Percentiles rank a stretch among this genome's conserved stretches.
Conservation (phyloP, 73 alveolate species). For the Symbiodinium natans region DNA sequence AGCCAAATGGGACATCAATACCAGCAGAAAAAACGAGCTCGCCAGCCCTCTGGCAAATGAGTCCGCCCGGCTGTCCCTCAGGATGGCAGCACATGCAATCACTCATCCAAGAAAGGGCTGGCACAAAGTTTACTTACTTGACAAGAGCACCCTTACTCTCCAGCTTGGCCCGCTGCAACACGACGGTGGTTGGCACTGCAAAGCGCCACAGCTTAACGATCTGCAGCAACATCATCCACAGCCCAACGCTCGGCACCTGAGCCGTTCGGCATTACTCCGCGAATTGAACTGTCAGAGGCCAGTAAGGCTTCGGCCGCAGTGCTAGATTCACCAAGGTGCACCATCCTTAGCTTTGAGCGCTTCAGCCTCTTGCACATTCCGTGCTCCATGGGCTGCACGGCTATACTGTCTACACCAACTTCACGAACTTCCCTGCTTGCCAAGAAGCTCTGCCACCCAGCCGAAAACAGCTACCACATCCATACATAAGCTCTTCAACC, state of each 20-base stretch:
- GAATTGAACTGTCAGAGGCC: background rate
- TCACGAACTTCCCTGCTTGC: too few relatives aligned
- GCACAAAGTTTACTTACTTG: background rate
- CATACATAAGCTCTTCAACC: slow-evolving; percentile 35
- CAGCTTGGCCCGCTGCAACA: slow-evolving; percentile 39
- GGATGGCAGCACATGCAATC: background rate
- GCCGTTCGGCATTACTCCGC: background rate
- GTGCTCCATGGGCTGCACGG: too few relatives aligned
- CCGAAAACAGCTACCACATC: slow-evolving; percentile 59
- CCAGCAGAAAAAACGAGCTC: slow-evolving; percentile 65
- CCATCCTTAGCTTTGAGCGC: slow-evolving; percentile 37
- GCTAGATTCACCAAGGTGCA: slow-evolving; percentile 54
- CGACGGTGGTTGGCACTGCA: slow-evolving; percentile 47
- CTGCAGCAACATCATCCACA: slow-evolving; percentile 73
- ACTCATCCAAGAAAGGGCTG: background rate
- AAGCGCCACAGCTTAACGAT: slow-evolving; percentile 66
- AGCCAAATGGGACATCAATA: slow-evolving; percentile 46
- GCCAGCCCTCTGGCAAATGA: slow-evolving; percentile 71
- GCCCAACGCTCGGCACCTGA: slow-evolving; percentile 66
- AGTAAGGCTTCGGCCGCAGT: background rate
- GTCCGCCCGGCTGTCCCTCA: slow-evolving; percentile 85
- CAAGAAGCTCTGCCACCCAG: slow-evolving; percentile 44
- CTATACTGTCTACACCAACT: too few relatives aligned
- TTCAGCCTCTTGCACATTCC: too few relatives aligned
- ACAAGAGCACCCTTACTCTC: background rate